These are phyloP conservation scores for Pyrus bretschneideri DNA, from an alignment of 306 rosid species.

Conservation along the genomic window DNA sequence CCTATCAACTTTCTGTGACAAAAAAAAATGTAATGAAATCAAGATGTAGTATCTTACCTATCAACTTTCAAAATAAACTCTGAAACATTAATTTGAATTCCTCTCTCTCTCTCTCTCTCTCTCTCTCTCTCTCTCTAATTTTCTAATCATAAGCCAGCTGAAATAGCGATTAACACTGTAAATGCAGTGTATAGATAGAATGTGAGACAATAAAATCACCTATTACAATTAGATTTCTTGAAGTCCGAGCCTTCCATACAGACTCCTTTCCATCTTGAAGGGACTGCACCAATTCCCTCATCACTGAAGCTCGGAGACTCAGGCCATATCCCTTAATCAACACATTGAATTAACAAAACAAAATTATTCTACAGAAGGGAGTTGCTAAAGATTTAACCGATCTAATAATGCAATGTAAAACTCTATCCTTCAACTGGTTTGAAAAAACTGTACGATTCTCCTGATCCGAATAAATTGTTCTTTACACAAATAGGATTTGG, in stretches of 20 bases:
- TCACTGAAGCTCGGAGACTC: slow-evolving; percentile 83
- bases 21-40: neutral
- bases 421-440: neutral
- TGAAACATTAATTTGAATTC: neutral
- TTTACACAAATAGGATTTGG: neutral
- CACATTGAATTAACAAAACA: neutral
- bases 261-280: slow-evolving; percentile 80
- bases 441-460: too few species aligned
- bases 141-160: neutral
- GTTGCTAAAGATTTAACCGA: neutral
- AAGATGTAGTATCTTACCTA: neutral
- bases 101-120: neutral
- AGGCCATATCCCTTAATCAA: slow-evolving; percentile 75
- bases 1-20: slow-evolving; percentile 76
- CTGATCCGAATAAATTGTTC: too few species aligned
- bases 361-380: neutral
- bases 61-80: too few species aligned
- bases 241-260: slow-evolving; percentile 85
- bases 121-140: neutral
- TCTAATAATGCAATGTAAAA: neutral
- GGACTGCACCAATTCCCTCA: slow-evolving; percentile 62
- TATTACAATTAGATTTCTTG: slow-evolving; percentile 75
- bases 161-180: neutral
- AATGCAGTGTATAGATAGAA: neutral
- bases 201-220: slow-evolving; percentile 41